Conservation (phyloP, 495 filamentous ascomycete species). For the Hypoxylon lienhwacheense region DNA sequence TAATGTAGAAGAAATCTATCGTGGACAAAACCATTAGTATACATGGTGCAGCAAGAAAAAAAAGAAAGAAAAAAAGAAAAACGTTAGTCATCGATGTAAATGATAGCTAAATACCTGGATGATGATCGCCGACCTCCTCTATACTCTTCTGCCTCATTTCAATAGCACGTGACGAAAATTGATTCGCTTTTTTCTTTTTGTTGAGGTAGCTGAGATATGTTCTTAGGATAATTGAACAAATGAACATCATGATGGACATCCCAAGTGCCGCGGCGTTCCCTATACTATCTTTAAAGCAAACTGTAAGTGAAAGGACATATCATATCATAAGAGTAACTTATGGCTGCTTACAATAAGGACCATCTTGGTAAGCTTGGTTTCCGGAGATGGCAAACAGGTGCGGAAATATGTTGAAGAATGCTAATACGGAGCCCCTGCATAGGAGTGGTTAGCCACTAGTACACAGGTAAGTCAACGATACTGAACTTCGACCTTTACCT, state of each 20-base stretch:
- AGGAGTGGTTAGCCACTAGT: not conserved
- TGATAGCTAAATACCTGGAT: too few species aligned
- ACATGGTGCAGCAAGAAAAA: not conserved
- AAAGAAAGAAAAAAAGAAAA: not conserved
- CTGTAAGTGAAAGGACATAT: not conserved
- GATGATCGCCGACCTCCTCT: conserved; percentile 29
- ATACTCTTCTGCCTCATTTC: conserved; percentile 20
- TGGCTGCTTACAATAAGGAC: conserved; percentile 23
- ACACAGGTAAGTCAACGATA: not conserved
- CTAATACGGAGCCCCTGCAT: conserved; percentile 24
- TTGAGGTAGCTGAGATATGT: conserved; percentile 27
- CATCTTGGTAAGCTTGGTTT: conserved; percentile 32
- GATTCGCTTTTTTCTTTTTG: conserved; percentile 25
- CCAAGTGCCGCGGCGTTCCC: conserved; percentile 24
- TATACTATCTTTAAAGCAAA: conserved; percentile 17
- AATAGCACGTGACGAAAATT: conserved; percentile 12
- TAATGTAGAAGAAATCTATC: conserved; percentile 28
- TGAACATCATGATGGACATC: conserved; percentile 25
- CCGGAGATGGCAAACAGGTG: conserved; percentile 32
- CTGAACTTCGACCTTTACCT: conserved; percentile 9
- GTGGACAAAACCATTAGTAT: not conserved
- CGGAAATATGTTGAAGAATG: conserved; percentile 33
- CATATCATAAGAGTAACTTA: not conserved
- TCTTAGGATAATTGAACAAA: conserved; percentile 11
- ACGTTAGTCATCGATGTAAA: too few species aligned